These are phyloP conservation scores for Trametes villosa DNA, from an alignment of 768 basidiomycete species.

Conservation along the genomic window DNA sequence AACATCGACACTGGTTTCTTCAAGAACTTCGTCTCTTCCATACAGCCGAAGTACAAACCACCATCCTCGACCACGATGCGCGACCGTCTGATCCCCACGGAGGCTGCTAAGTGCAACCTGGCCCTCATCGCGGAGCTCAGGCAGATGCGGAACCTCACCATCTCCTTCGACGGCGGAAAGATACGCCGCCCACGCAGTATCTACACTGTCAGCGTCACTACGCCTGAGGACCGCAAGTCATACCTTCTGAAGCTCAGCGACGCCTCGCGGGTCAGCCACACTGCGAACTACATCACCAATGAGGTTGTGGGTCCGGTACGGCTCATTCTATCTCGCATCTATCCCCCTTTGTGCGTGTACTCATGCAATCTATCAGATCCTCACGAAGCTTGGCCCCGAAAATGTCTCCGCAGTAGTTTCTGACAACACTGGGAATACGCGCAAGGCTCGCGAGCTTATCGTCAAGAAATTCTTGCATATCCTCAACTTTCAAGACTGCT, in stretches of 20 bases:
- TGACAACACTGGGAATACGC: slow-evolving; percentile 9
- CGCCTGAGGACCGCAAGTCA: neutral
- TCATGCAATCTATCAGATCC: neutral
- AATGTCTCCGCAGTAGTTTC: neutral
- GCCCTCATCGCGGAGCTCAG: neutral
- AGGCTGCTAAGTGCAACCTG: neutral
- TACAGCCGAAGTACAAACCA: slow-evolving; percentile 6
- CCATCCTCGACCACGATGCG: neutral
- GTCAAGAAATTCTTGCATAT: neutral
- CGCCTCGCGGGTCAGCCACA: slow-evolving; percentile 1
- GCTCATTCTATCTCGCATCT: neutral
- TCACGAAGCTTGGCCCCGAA: neutral
- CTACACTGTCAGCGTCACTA: slow-evolving; percentile 2
- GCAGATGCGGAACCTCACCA: neutral
- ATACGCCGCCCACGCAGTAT: neutral
- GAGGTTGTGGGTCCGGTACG: neutral
- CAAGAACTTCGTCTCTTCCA: neutral
- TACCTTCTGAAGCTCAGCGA: neutral
- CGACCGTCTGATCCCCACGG: neutral
- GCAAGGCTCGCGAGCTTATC: neutral
- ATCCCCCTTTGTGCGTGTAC: neutral
- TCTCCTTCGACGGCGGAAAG: slow-evolving; percentile 6
- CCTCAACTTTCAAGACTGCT: slow-evolving; percentile 6
- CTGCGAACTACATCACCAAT: neutral
- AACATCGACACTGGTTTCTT: neutral